Evolutionary conservation across 2,329 filamentous ascomycete species (phyloP).

Genomic region (Exophiala viscosa): DNA sequence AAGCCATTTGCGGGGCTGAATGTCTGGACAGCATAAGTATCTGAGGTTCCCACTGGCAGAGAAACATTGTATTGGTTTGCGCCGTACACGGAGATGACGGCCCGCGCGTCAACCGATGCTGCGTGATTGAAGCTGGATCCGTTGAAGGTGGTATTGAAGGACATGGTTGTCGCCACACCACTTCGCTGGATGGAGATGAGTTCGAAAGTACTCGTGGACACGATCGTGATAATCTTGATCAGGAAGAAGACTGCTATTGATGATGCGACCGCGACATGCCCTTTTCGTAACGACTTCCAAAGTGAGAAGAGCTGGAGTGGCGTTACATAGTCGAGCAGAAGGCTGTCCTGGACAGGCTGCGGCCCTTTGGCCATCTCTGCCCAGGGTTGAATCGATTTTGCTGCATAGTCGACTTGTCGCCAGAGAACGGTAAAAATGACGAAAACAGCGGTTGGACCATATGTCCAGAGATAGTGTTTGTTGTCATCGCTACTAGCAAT

Average conservation of each 20-base stretch:
- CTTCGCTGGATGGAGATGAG: conserved; percentile 7
- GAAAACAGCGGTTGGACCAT: conserved; percentile 21
- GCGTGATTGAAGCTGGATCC: conserved; percentile 11
- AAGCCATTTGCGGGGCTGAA: conserved; percentile 10
- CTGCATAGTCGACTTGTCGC: conserved; percentile 23
- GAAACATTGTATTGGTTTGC: conserved; percentile 15
- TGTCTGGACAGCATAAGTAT: conserved; percentile 11
- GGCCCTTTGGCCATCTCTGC: conserved; percentile 21
- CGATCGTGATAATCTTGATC: conserved; percentile 20
- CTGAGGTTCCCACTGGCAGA: conserved; percentile 16
- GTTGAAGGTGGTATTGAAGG: conserved; percentile 18
- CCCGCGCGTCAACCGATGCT: conserved; percentile 16
- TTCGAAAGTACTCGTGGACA: conserved; percentile 21
- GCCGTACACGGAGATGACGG: conserved; percentile 16
- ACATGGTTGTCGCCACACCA: conserved; percentile 11
- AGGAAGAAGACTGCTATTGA: conserved; percentile 20
- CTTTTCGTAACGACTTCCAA: conserved; percentile 15
- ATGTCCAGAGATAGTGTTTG: conserved; percentile 23
- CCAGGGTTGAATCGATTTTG: conserved; percentile 25
- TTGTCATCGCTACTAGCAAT: conserved; percentile 12
- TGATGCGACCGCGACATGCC: conserved; percentile 15
- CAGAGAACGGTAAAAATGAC: conserved; percentile 21
- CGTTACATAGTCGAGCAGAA: conserved; percentile 24
- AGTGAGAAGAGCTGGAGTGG: conserved; percentile 17
- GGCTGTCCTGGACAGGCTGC: conserved; percentile 18